Conservation (phyloP, 768 basidiomycete species). For the Trametes elegans region DNA sequence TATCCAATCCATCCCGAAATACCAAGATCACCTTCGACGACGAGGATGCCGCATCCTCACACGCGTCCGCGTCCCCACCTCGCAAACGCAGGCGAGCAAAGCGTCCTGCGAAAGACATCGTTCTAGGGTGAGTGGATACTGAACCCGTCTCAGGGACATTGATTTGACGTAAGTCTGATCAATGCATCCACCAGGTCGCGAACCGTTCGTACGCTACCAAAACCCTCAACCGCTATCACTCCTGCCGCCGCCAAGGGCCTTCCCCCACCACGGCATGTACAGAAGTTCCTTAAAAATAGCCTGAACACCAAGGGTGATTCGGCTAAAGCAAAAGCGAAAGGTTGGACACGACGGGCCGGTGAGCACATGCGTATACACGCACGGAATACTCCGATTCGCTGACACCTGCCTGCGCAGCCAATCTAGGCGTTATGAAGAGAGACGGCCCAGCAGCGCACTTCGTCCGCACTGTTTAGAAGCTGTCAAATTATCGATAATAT, state of each 20-base stretch:
- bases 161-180: neutral
- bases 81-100: conserved; percentile 26
- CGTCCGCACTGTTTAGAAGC: conserved; percentile 32
- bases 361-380: too few species aligned
- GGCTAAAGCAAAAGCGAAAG: conserved; percentile 37
- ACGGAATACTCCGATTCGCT: too few species aligned
- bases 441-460: conserved; percentile 56
- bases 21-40: conserved; percentile 15
- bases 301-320: conserved; percentile 45
- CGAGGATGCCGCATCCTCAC: conserved; percentile 21
- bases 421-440: conserved; percentile 53
- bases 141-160: neutral
- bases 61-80: conserved; percentile 22
- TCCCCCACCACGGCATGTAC: conserved; percentile 45
- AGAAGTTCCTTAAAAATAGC: conserved; percentile 51
- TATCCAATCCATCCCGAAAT: conserved; percentile 33
- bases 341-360: conserved; percentile 66
- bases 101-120: conserved; percentile 45
- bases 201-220: conserved; percentile 48
- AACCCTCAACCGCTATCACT: conserved; percentile 25
- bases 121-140: conserved; percentile 52
- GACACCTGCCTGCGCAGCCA: conserved; percentile 37
- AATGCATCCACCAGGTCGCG: conserved; percentile 43
- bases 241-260: conserved; percentile 39
- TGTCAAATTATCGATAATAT: neutral